Percentiles rank a stretch among this genome's conserved stretches.
Evolutionary conservation across 2,329 filamentous ascomycete genomes (phyloP).

Genomic region (Exophiala bonariae): DNA sequence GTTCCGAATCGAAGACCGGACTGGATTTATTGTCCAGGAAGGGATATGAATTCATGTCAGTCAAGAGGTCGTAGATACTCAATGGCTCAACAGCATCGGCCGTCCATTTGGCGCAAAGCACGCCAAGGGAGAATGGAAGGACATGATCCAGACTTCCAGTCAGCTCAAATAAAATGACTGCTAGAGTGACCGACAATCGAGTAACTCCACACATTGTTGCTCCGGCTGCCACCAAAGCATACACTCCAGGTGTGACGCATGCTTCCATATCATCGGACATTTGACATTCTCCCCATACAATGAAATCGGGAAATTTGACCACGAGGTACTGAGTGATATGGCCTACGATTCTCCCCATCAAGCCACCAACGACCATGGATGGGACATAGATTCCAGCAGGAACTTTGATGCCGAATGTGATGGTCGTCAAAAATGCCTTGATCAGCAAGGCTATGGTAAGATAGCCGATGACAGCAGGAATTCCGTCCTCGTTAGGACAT

Average conservation of each 20-base stretch:
- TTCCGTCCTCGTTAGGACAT: conserved; percentile 74
- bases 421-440: conserved; percentile 82
- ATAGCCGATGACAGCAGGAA: conserved; percentile 72
- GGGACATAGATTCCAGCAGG: conserved; percentile 97
- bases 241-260: conserved; percentile 95
- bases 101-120: conserved; percentile 97
- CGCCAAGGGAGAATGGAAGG: conserved; percentile 86
- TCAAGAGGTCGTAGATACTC: conserved; percentile 88
- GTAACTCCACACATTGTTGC: conserved; percentile 99
- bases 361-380: conserved; percentile 95
- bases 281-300: conserved; percentile 74
- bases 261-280: conserved; percentile 60
- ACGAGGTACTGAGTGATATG: conserved; percentile 82
- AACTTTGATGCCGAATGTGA: conserved; percentile 95
- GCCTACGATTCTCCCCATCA: conserved; percentile 85
- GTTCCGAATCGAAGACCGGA: conserved; percentile 82
- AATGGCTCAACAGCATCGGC: conserved; percentile 91
- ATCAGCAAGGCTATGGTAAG: conserved; percentile 79
- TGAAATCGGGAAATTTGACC: conserved; percentile 68
- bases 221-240: conserved; percentile 89
- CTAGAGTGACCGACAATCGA: conserved; percentile 85
- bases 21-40: conserved; percentile 97
- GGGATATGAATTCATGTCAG: conserved; percentile 95
- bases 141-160: conserved; percentile 95
- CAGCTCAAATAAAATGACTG: conserved; percentile 92